phyloP scores from a whole-genome alignment of 148 eudicot genomes.

The Persicaria tinctoria region DNA sequence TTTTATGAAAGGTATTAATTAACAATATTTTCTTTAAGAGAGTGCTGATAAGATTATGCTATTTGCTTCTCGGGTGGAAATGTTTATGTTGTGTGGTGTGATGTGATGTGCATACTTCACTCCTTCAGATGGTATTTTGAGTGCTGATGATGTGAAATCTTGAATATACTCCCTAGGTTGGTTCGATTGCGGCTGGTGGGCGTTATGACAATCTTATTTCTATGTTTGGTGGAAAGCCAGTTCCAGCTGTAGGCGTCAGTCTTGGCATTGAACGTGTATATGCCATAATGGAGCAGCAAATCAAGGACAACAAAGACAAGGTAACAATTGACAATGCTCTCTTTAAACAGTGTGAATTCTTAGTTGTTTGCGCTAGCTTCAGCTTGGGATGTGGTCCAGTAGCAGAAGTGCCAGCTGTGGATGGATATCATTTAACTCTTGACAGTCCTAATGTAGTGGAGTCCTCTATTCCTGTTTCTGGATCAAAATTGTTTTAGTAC shows the following conservation, averaged over 20 bases:
- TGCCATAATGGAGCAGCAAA: conserved; percentile 92
- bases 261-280: conserved; percentile 95
- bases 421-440: neutral
- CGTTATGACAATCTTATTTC: conserved; percentile 95
- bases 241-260: conserved; percentile 94
- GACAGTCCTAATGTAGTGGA: neutral
- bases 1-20: neutral
- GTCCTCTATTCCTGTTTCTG: neutral
- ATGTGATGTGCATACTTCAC: neutral
- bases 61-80: neutral
- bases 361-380: neutral
- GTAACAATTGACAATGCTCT: conserved; percentile 21
- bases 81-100: neutral
- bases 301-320: conserved; percentile 71
- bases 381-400: neutral
- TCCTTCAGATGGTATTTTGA: neutral
- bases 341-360: neutral
- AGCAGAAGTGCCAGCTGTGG: neutral
- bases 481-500: neutral
- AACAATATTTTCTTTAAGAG: neutral
- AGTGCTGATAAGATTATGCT: neutral
- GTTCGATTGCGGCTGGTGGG: conserved; percentile 98
- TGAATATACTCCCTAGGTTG: conserved; percentile 48
- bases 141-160: neutral
- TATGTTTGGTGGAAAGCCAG: conserved; percentile 86